Conservation (phyloP, 352 stramenopile genomes). For the Thalassiosira mediterranea region DNA sequence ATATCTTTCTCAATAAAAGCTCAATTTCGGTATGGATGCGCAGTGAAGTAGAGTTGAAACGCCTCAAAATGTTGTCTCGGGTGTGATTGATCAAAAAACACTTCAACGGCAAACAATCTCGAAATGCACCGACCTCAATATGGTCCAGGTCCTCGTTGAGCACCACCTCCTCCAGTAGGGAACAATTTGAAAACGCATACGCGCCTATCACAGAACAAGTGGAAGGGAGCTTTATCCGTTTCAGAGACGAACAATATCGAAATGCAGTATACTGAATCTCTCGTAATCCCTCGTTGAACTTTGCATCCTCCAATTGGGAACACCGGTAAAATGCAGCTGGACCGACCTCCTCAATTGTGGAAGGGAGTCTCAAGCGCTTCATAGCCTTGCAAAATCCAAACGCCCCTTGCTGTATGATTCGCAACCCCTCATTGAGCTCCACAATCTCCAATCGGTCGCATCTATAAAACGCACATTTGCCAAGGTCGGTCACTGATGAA, state of each 20-base stretch:
- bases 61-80: too few species aligned
- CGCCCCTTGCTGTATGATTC: not conserved
- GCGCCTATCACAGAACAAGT: not conserved
- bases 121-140: not conserved
- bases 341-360: not conserved
- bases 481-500: not conserved
- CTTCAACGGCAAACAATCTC: not conserved
- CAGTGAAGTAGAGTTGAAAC: too few species aligned
- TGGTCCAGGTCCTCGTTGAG: not conserved
- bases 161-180: not conserved
- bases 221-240: not conserved
- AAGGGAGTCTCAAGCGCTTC: not conserved
- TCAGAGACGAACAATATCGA: not conserved
- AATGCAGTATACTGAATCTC: not conserved
- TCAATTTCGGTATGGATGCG: too few species aligned
- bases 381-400: not conserved
- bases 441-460: not conserved
- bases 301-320: not conserved
- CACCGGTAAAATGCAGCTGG: not conserved
- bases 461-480: not conserved
- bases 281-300: conserved; percentile 2
- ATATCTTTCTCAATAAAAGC: too few species aligned
- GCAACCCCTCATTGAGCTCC: not conserved
- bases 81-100: too few species aligned
- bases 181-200: not conserved